A percentile compares a stretch with the other conserved stretches of the same genome.
Evolutionary conservation across 2,329 filamentous ascomycete species (phyloP).

Genomic region (Aspergillus ochraceoroseus): DNA sequence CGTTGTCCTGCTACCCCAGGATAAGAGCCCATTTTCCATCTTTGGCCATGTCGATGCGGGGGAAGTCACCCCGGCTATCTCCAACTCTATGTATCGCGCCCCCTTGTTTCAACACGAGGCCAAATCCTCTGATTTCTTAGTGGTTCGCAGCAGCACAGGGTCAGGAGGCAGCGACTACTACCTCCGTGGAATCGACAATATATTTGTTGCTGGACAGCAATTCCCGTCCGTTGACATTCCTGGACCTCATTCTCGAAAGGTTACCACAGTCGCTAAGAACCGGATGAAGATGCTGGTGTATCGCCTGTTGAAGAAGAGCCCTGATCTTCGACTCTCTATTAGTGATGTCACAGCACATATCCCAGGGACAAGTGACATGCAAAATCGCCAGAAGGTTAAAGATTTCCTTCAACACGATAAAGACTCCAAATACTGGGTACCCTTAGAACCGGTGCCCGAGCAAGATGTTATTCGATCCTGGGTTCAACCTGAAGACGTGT

Average conservation of each 20-base stretch:
- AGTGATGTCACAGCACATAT: slow-evolving; percentile 89
- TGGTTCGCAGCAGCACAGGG: slow-evolving; percentile 76
- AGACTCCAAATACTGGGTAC: slow-evolving; percentile 78
- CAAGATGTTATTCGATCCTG: slow-evolving; percentile 74
- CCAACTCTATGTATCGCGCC: slow-evolving; percentile 92
- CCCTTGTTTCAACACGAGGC: slow-evolving; percentile 84
- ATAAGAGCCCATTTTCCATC: slow-evolving; percentile 91
- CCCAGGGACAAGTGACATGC: slow-evolving; percentile 86
- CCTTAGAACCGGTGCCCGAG: slow-evolving; percentile 73
- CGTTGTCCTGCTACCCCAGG: slow-evolving; percentile 80
- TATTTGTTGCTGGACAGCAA: slow-evolving; percentile 87
- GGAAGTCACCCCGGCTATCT: slow-evolving; percentile 81
- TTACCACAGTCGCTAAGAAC: slow-evolving; percentile 95
- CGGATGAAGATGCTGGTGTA: slow-evolving; percentile 94
- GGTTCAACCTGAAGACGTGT: slow-evolving; percentile 95
- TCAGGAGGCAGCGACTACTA: slow-evolving; percentile 73
- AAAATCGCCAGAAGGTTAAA: slow-evolving; percentile 94
- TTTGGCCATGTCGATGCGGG: slow-evolving; percentile 91
- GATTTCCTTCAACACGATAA: slow-evolving; percentile 93
- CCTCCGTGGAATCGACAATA: slow-evolving; percentile 81
- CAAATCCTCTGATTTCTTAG: slow-evolving; percentile 76
- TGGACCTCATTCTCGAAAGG: slow-evolving; percentile 86
- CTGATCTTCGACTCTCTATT: slow-evolving; percentile 64
- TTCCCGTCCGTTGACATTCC: slow-evolving; percentile 90
- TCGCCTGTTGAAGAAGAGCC: slow-evolving; percentile 74